Base-by-base conservation (phyloP, 257 asterid species). In the Buddleja alternifolia region DNA sequence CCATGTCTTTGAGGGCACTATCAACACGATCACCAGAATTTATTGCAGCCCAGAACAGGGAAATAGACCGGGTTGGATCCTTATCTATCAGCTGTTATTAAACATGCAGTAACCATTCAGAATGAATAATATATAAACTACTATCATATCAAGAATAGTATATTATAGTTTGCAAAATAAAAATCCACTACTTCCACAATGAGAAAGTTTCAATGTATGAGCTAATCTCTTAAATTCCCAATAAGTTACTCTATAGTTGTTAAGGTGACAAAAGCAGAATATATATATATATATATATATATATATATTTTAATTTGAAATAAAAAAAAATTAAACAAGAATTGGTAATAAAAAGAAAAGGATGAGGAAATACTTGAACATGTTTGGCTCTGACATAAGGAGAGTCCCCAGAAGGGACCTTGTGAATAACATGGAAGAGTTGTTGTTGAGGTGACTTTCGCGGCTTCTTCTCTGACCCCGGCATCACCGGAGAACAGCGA, bases 1-100 rank as follows among this genome's bases (percentile, higher is more conserved):
- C 99, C 99, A 91, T 94, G 83, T 94, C 99, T 74, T 94, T 94
- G 10, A 94, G 77, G 54, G 99, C 93, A 80, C 99, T 94, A 17
- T 91, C 97, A 4, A 87, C 93, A 46, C 97, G 83, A 76, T 94
- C 99, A 15, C 97, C 96, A 8, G 96, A 79, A 72, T 94, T 94
- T 51, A 94, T 94, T 12, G 99, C 91, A 0, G 96, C 84, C 99
- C 99, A 94, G 76, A 94, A 94, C 57, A 94, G 82, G 66, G 97
- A 87, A 45, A 94, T 59, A 1, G 99, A 97, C 84, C 68, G 84
- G 84, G 80, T 77, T 48, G 95, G 97, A 77, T 94, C 95, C 81
- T 84, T 81, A 42, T 82, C 82, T 15, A 82, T 60, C 41, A 84
- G 73, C 87, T 77, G 83, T 55, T 21, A 34, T 60, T 10, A 6